These are phyloP conservation scores for Ophiosphaerella korrae DNA, from an alignment of 2,329 filamentous ascomycete genomes.

Conservation along the genomic window DNA sequence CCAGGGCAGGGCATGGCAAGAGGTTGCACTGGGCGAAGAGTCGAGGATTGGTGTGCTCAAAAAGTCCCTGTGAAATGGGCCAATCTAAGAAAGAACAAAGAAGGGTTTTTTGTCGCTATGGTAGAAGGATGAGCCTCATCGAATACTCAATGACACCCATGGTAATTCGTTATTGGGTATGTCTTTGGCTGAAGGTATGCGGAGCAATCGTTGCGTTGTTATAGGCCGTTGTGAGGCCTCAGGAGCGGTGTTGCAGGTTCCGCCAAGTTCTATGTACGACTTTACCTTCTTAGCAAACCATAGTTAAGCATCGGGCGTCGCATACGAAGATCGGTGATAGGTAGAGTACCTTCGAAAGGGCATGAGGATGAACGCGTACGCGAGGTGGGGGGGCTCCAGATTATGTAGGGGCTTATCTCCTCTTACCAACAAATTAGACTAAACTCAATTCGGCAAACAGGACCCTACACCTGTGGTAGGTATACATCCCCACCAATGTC, in stretches of 20 bases:
- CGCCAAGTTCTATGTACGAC: no score
- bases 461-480: constrained; percentile 32
- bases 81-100: background rate
- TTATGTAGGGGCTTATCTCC: constrained; percentile 25
- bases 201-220: no score
- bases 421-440: constrained; percentile 14
- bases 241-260: no score
- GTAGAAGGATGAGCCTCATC: no score
- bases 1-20: background rate
- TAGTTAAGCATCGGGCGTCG: no score
- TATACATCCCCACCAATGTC: constrained; percentile 34
- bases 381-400: constrained; percentile 29
- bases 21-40: background rate
- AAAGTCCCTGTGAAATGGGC: constrained; percentile 7
- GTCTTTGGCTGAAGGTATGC: no score
- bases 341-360: background rate
- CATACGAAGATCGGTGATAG: no score
- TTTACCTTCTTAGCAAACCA: no score
- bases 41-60: constrained; percentile 15
- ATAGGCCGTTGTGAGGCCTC: no score
- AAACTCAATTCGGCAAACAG: constrained; percentile 30
- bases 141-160: no score
- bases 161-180: no score
- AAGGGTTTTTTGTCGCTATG: constrained; percentile 8
- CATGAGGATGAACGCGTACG: constrained; percentile 15